Percentiles rank a stretch among this genome's conserved stretches.
These are phyloP conservation scores for Podila epicladia DNA, from an alignment of 192 early-diverging fungal species.

Conservation along the genomic window DNA sequence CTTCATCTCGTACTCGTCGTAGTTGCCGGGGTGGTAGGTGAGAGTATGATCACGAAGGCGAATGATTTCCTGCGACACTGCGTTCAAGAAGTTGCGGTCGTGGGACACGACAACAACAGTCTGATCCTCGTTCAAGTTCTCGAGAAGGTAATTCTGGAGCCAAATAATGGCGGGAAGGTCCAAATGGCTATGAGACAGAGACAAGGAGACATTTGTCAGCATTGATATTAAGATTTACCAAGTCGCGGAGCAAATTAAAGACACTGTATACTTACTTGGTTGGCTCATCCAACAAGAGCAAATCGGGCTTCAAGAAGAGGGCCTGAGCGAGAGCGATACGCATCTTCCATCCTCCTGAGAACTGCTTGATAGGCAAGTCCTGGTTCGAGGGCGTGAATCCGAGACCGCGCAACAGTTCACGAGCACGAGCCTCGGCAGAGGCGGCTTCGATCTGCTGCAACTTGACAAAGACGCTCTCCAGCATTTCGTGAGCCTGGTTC, in stretches of 20 bases:
- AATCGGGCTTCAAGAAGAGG: conserved; percentile 82
- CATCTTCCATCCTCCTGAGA: conserved; percentile 93
- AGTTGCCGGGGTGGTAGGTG: conserved; percentile 86
- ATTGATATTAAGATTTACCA: background rate
- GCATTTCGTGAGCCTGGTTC: conserved; percentile 66
- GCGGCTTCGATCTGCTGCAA: conserved; percentile 70
- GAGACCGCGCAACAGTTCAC: conserved; percentile 76
- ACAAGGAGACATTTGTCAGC: background rate
- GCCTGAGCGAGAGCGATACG: conserved; percentile 87
- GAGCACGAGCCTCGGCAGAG: conserved; percentile 71
- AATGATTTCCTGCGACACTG: conserved; percentile 79
- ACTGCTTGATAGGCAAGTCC: conserved; percentile 69
- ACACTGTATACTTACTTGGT: conserved; percentile 54
- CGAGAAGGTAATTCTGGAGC: conserved; percentile 83
- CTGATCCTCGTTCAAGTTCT: conserved; percentile 60
- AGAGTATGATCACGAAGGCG: conserved; percentile 77
- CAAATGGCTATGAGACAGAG: conserved; percentile 63
- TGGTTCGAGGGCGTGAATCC: conserved; percentile 75
- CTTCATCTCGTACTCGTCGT: conserved; percentile 83
- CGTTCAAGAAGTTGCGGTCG: conserved; percentile 88
- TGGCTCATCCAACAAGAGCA: conserved; percentile 90
- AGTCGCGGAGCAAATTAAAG: background rate
- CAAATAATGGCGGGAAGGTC: conserved; percentile 94
- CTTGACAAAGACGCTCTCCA: conserved; percentile 65
- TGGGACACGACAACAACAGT: conserved; percentile 92